Conservation (phyloP, 1,284 basidiomycete genomes). For the Irpex sp. region DNA sequence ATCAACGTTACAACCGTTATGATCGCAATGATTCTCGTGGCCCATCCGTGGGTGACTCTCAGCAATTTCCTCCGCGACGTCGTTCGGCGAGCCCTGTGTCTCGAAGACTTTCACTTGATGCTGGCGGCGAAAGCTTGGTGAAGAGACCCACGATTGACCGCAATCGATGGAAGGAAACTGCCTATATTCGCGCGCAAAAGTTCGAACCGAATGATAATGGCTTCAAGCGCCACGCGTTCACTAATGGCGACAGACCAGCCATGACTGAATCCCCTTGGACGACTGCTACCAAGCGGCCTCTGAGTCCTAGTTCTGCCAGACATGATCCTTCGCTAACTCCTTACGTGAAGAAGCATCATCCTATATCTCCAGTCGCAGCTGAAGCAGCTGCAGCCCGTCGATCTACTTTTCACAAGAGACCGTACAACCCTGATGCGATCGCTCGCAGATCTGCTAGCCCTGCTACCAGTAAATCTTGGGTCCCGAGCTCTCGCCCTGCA, state of each 20-base stretch:
- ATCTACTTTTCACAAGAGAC: not conserved
- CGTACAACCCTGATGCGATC: not conserved
- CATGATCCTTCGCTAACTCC: conserved; percentile 2
- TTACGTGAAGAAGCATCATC: conserved; percentile 1
- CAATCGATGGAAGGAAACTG: not conserved
- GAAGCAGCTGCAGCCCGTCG: not conserved
- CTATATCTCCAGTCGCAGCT: not conserved
- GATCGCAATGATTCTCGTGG: not conserved
- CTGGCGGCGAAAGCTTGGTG: not conserved
- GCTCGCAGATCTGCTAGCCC: not conserved
- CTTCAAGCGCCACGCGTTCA: not conserved
- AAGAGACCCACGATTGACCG: not conserved
- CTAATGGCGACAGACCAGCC: not conserved
- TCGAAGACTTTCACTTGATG: not conserved
- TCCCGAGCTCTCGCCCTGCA: not conserved
- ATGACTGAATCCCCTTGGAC: not conserved
- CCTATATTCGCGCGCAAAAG: not conserved
- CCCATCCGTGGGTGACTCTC: not conserved
- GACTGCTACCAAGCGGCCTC: conserved; percentile 6
- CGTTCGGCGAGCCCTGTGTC: not conserved
- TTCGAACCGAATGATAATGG: not conserved
- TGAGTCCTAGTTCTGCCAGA: conserved; percentile 4
- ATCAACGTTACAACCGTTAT: not conserved
- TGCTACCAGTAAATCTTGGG: not conserved
- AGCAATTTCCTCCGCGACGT: not conserved